These are phyloP conservation scores for Suillus sp. DNA, from an alignment of 768 basidiomycete species.

Conservation along the genomic window DNA sequence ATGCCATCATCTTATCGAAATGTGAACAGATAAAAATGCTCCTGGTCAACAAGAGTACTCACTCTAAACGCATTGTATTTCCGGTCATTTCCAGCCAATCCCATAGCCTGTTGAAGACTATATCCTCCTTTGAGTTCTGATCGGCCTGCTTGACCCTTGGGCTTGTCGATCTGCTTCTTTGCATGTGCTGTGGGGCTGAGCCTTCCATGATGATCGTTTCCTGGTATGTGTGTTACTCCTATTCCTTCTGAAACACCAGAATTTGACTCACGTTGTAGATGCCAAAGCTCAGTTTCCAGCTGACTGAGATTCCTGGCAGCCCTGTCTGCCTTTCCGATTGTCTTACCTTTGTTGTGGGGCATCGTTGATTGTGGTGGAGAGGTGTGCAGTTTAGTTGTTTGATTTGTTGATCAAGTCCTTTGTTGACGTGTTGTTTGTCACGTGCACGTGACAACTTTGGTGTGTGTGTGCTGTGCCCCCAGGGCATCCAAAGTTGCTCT, in stretches of 20 bases:
- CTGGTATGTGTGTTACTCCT: neutral
- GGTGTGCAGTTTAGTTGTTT: no score
- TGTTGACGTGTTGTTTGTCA: constrained; percentile 1
- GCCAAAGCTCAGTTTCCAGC: neutral
- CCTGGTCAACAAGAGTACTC: neutral
- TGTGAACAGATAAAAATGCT: no score
- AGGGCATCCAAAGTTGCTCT: no score
- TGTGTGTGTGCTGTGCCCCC: no score
- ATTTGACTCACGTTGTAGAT: neutral
- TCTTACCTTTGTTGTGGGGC: neutral
- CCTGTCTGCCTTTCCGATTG: neutral
- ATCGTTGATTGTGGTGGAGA: neutral
- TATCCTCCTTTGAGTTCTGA: neutral
- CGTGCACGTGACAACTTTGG: no score
- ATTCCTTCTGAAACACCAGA: neutral
- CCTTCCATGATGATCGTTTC: neutral
- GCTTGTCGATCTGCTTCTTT: neutral
- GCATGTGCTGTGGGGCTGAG: neutral
- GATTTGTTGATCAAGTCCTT: neutral
- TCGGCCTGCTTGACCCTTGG: neutral
- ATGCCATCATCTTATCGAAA: neutral
- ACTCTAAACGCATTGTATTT: neutral
- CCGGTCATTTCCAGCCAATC: neutral
- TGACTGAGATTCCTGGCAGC: neutral
- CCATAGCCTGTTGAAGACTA: neutral